These are phyloP conservation scores for Thelonectria olida DNA, from an alignment of 2,329 filamentous ascomycete species.

Conservation along the genomic window DNA sequence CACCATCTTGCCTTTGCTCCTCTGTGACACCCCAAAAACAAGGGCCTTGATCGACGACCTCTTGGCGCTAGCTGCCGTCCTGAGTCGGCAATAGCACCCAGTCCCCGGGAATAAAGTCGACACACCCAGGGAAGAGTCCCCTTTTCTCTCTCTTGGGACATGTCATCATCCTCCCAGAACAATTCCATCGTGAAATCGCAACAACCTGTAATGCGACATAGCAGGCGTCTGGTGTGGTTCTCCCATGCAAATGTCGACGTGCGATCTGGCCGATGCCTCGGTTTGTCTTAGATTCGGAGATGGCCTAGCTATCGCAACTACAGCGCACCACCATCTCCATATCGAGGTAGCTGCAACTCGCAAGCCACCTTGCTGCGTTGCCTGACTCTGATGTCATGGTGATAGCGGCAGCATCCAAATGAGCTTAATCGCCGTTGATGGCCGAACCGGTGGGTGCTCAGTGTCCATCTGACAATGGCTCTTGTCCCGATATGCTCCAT, in stretches of 20 bases:
- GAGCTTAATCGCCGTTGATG: slow-evolving; percentile 26
- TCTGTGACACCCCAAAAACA: slow-evolving; percentile 13
- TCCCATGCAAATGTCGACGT: too few relatives aligned
- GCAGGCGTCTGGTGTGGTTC: too few relatives aligned
- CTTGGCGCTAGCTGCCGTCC: slow-evolving; percentile 22
- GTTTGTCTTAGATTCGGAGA: slow-evolving; percentile 6
- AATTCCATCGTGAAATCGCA: too few relatives aligned
- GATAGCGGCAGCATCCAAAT: slow-evolving; percentile 14
- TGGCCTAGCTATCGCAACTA: background rate
- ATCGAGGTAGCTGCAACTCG: too few relatives aligned
- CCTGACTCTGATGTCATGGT: slow-evolving; percentile 35
- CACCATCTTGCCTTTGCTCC: background rate
- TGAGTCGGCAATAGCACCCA: slow-evolving; percentile 30
- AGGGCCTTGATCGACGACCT: slow-evolving; percentile 34
- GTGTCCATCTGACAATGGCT: slow-evolving; percentile 3
- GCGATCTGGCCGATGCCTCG: too few relatives aligned
- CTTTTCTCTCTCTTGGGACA: too few relatives aligned
- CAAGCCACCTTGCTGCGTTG: slow-evolving; percentile 26
- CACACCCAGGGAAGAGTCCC: background rate
- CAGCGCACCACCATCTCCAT: background rate
- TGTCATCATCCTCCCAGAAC: too few relatives aligned
- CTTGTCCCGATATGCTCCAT: slow-evolving; percentile 15
- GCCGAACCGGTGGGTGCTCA: slow-evolving; percentile 20
- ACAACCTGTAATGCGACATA: too few relatives aligned
- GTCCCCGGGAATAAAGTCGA: slow-evolving; percentile 28